Evolutionary conservation across 129 eudicot genomes (phyloP).

Genomic region (Smallanthus sonchifolius): DNA sequence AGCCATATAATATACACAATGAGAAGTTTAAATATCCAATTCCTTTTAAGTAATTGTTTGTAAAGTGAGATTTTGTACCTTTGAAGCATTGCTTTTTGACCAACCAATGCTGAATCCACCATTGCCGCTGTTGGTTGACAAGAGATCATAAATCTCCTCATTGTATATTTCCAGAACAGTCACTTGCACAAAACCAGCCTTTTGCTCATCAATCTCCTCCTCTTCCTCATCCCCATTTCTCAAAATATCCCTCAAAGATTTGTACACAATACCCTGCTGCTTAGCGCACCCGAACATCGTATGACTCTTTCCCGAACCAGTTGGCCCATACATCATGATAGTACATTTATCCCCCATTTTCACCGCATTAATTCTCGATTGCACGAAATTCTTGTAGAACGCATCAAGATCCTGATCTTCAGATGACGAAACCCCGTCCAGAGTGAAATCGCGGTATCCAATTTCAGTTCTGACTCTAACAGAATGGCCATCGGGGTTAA

Average conservation of each 20-base stretch:
- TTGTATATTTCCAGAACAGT: slow-evolving; percentile 87
- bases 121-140: slow-evolving; percentile 49
- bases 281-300: slow-evolving; percentile 88
- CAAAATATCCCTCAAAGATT: slow-evolving; percentile 69
- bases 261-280: slow-evolving; percentile 90
- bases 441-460: slow-evolving; percentile 79
- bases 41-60: no score
- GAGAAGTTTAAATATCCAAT: not conserved
- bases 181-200: slow-evolving; percentile 71
- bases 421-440: slow-evolving; percentile 79
- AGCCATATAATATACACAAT: not conserved
- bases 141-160: slow-evolving; percentile 88
- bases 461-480: slow-evolving; percentile 70
- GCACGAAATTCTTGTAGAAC: slow-evolving; percentile 67
- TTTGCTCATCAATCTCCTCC: slow-evolving; percentile 19
- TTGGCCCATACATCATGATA: slow-evolving; percentile 95
- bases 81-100: slow-evolving; percentile 64
- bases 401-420: slow-evolving; percentile 79
- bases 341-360: slow-evolving; percentile 90
- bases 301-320: slow-evolving; percentile 94
- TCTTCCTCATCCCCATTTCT: slow-evolving; percentile 46
- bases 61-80: slow-evolving; percentile 38
- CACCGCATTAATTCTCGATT: slow-evolving; percentile 73
- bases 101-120: slow-evolving; percentile 73
- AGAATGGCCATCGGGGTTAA: slow-evolving; percentile 45